Evolutionary conservation across 768 basidiomycete species (phyloP).

Genomic region (Pleurotus platypus): DNA sequence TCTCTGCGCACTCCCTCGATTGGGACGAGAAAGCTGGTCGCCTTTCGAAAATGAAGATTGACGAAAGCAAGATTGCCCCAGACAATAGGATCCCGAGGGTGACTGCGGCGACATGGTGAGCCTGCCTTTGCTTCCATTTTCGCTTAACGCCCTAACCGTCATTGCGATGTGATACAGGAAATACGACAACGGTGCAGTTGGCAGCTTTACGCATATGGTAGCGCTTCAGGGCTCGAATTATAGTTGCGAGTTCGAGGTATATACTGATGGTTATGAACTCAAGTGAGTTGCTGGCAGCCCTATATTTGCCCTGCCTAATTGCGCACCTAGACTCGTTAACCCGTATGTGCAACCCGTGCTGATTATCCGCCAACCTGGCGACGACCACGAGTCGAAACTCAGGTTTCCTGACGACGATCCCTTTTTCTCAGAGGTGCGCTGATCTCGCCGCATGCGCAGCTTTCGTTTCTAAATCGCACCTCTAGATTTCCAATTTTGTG

Average conservation of each 20-base stretch:
- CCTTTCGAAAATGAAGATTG: constrained; percentile 74
- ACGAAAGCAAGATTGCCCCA: constrained; percentile 78
- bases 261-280: constrained; percentile 86
- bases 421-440: constrained; percentile 74
- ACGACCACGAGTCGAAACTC: constrained; percentile 66
- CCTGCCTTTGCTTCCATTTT: constrained; percentile 8
- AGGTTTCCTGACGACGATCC: constrained; percentile 82
- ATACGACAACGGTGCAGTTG: constrained; percentile 92
- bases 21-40: constrained; percentile 87
- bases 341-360: constrained; percentile 92
- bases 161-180: constrained; percentile 51
- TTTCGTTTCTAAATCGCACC: background rate
- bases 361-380: constrained; percentile 79
- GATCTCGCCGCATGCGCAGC: background rate
- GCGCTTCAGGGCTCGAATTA: constrained; percentile 91
- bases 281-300: constrained; percentile 45
- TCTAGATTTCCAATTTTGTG: constrained; percentile 70
- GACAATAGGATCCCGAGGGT: constrained; percentile 92
- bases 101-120: constrained; percentile 84
- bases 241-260: constrained; percentile 91
- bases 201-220: constrained; percentile 84
- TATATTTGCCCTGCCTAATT: constrained; percentile 5
- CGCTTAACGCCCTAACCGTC: too few relatives aligned
- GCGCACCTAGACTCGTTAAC: constrained; percentile 65
- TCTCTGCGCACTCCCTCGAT: constrained; percentile 83